A percentile compares a stretch with the other conserved stretches of the same genome.
Conservation (phyloP, 108 stramenopile species). For the Halocafeteria seosinensis region DNA sequence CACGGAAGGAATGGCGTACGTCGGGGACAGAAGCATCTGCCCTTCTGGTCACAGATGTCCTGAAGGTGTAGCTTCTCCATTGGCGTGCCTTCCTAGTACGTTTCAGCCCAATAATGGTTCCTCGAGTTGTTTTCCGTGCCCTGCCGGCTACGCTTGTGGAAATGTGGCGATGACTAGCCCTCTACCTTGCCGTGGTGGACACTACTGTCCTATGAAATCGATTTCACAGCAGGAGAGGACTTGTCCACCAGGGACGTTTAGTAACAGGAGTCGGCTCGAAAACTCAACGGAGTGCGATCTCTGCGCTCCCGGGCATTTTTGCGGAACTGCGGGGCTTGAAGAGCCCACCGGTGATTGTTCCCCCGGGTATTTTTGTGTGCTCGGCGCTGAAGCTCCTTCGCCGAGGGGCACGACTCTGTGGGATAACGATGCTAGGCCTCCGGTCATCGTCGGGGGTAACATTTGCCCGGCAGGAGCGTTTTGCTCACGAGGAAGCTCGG, state of each 20-base stretch:
- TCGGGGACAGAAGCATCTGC: too few species aligned
- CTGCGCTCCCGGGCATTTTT: constrained; percentile 24
- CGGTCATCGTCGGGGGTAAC: not conserved
- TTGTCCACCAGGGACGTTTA: constrained; percentile 21
- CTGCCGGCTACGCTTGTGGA: not conserved
- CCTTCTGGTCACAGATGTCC: not conserved
- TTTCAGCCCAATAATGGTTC: not conserved
- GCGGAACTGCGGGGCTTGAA: not conserved
- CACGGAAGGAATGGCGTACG: not conserved
- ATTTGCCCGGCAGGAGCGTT: constrained; percentile 32
- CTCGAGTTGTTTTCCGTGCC: not conserved
- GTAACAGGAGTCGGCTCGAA: constrained; percentile 18
- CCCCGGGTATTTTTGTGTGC: constrained; percentile 13
- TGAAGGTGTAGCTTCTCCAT: not conserved
- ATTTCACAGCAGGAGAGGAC: constrained; percentile 16
- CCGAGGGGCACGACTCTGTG: constrained; percentile 4
- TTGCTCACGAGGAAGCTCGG: constrained; percentile 19
- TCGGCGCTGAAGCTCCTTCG: constrained; percentile 6
- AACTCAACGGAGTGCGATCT: constrained; percentile 14
- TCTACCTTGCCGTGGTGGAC: constrained; percentile 11
- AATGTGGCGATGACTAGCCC: not conserved
- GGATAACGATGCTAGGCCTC: not conserved
- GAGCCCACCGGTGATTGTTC: constrained; percentile 14
- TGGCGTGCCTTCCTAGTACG: not conserved
- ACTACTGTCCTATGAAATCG: constrained; percentile 34